These are phyloP conservation scores for Austropuccinia psidii DNA, from an alignment of 1,284 basidiomycete species.

Conservation along the genomic window DNA sequence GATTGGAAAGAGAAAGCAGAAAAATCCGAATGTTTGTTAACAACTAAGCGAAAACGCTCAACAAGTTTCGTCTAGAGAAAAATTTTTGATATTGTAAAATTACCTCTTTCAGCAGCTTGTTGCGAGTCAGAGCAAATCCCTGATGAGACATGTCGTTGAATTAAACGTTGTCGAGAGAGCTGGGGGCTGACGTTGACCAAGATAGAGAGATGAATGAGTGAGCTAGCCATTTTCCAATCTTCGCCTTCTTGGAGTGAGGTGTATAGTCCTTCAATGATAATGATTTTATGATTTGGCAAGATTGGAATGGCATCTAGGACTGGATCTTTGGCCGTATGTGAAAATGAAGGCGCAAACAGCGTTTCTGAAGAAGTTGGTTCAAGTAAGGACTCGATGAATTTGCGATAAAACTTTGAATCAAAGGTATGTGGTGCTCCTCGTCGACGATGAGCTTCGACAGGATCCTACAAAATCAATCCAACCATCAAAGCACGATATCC, in stretches of 20 bases:
- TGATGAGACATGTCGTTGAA: slow-evolving; percentile 4
- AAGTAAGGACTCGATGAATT: neutral
- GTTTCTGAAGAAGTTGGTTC: neutral
- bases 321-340: slow-evolving; percentile 23
- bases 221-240: neutral
- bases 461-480: neutral
- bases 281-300: neutral
- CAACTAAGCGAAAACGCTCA: neutral
- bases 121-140: neutral
- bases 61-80: neutral
- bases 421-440: slow-evolving; percentile 20
- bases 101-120: slow-evolving; percentile 10
- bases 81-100: neutral
- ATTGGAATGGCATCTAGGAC: neutral
- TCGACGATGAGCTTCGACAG: slow-evolving; percentile 7
- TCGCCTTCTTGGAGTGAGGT: neutral
- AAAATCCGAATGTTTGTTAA: neutral
- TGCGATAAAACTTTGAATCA: neutral
- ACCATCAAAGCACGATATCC: neutral
- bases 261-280: slow-evolving; percentile 29
- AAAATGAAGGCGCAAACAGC: slow-evolving; percentile 17
- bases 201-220: neutral
- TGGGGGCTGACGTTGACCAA: neutral
- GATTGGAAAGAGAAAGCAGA: neutral
- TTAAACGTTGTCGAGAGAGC: neutral